Percentiles rank a stretch among this genome's conserved stretches.
Evolutionary conservation across 495 filamentous ascomycete genomes (phyloP).

Genomic region (Gamarada debralockiae): DNA sequence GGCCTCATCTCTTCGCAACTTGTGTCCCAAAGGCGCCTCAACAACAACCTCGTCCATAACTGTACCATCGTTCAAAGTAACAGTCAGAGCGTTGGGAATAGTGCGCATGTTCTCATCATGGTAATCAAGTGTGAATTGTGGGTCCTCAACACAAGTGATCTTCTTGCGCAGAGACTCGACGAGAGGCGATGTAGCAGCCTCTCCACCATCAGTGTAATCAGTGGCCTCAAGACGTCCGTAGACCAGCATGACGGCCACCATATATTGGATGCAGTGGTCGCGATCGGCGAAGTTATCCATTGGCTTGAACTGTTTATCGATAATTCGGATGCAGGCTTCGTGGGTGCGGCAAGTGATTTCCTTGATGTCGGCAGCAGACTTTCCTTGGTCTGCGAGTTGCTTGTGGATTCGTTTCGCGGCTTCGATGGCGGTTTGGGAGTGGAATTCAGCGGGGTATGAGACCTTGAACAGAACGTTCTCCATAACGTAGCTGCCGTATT

Average conservation of each 20-base stretch:
- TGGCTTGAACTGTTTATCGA: constrained; percentile 99
- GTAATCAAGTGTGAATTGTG: constrained; percentile 90
- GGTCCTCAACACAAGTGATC: constrained; percentile 94
- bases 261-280: constrained; percentile 99
- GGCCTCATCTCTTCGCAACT: constrained; percentile 86
- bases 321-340: constrained; percentile 97
- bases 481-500: constrained; percentile 98
- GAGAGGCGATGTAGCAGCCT: constrained; percentile 85
- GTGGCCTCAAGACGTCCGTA: constrained; percentile 87
- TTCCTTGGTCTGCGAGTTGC: constrained; percentile 77
- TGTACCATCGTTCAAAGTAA: constrained; percentile 94
- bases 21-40: constrained; percentile 92
- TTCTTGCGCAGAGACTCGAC: constrained; percentile 85
- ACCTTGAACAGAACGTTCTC: constrained; percentile 99
- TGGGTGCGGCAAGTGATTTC: constrained; percentile 90
- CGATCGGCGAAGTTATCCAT: constrained; percentile 99
- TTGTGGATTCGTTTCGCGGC: constrained; percentile 82
- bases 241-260: constrained; percentile 92
- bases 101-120: constrained; percentile 88
- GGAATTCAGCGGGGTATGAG: constrained; percentile 97
- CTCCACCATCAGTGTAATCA: constrained; percentile 88
- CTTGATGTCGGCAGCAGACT: constrained; percentile 93
- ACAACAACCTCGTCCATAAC: constrained; percentile 86
- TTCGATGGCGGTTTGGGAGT: constrained; percentile 98
- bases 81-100: constrained; percentile 92